Evolutionary conservation across 192 early-diverging fungal genomes (phyloP).

Genomic region (Linnemannia hyalina): DNA sequence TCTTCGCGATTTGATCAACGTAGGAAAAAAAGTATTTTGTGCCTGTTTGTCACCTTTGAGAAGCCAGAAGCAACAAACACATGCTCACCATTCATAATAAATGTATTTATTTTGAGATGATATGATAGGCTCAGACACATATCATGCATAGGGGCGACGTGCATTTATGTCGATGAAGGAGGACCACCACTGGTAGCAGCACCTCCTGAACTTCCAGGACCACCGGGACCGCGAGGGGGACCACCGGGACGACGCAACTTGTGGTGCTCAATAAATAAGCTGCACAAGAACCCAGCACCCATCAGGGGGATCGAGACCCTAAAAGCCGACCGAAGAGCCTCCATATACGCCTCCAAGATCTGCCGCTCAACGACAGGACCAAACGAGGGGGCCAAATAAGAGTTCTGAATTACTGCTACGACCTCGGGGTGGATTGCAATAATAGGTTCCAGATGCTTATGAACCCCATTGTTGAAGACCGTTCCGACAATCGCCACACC

Average conservation of each 20-base stretch:
- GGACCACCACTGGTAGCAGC: neutral
- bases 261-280: constrained; percentile 52
- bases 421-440: constrained; percentile 4
- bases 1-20: too few relatives aligned
- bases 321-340: constrained; percentile 62
- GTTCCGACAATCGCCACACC: constrained; percentile 54
- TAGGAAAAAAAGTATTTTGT: too few relatives aligned
- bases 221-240: neutral
- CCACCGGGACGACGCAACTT: constrained; percentile 14
- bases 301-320: constrained; percentile 63
- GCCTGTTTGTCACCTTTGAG: too few relatives aligned
- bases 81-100: too few relatives aligned
- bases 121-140: too few relatives aligned
- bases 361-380: constrained; percentile 34
- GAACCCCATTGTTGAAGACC: constrained; percentile 53
- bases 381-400: constrained; percentile 55
- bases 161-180: neutral
- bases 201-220: neutral
- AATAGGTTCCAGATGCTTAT: constrained; percentile 10
- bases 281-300: constrained; percentile 54
- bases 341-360: constrained; percentile 63
- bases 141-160: neutral
- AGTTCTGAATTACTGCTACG: neutral
- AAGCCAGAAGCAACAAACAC: too few relatives aligned
- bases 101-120: too few relatives aligned